Base-by-base conservation (phyloP, 805 yeast species). In the Ogataea methanolica region DNA sequence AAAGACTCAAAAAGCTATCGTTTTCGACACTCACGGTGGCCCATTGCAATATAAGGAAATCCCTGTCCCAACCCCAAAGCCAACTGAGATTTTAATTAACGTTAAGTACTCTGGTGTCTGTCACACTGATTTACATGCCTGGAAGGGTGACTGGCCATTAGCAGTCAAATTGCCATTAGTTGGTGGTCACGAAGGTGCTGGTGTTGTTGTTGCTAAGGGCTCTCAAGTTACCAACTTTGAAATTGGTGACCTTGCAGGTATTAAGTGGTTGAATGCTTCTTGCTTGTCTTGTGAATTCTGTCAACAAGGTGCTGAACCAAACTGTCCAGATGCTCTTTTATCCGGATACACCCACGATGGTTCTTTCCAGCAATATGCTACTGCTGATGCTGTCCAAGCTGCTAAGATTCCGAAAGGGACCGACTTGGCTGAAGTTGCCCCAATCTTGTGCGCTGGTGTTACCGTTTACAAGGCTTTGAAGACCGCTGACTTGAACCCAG, bases 81-180 rank as follows among this genome's bases (percentile, higher is more conserved):
- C 88, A 50, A 83, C 82, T 64, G 91, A 88, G 71, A 75, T 88
- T 57, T 76, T 89, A 66, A 75, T 89, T 71, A 82, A 89, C 68
- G 82, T 89, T 69, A 82, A 81, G 72, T 88, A 83, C 76, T 81
- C 96, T 26, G 96, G 96, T 70, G 96, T 88, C 48, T 88, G 96
- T 72, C 96, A 90, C 76, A 88, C 96, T 35, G 96, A 88, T 65
- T 78, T 89, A 67, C 96, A 89, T 74, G 96, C 95, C 47, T 87
- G 94, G 91, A 80, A 85, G 66, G 96, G 96, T 62, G 96, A 89
- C 72, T 88, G 96, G 95, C 94, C 95, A 44, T 73, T 85, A 67
- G 79, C 71, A 54, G 79, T 84, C 55, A 83, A 83, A 65, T 73
- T 83, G 51, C 92, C 94, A 22, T 72, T 85, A 57, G 90, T 86